Conservation (phyloP, 2,329 filamentous ascomycete species). For the Penicillium fuscoglaucum region DNA sequence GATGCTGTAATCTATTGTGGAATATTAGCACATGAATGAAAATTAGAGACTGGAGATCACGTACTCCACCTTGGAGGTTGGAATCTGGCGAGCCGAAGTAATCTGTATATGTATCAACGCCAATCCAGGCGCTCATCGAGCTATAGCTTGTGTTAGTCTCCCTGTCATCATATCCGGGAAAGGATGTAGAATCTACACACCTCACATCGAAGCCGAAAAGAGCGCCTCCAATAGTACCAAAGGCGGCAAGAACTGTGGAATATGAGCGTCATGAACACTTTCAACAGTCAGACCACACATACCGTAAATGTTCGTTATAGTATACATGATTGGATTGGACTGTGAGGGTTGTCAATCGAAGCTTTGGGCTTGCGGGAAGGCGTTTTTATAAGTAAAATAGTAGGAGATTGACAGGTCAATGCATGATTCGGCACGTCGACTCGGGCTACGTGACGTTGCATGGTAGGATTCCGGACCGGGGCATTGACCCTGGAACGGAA, state of each 20-base stretch:
- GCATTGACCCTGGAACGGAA: constrained; percentile 10
- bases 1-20: constrained; percentile 63
- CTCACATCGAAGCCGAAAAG: constrained; percentile 61
- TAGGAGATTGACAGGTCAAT: constrained; percentile 5
- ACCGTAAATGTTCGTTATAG: constrained; percentile 53
- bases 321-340: constrained; percentile 24
- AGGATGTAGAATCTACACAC: constrained; percentile 49
- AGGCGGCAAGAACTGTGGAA: constrained; percentile 51
- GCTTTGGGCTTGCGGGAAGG: neutral
- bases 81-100: constrained; percentile 54
- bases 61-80: constrained; percentile 39
- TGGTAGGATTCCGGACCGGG: constrained; percentile 14
- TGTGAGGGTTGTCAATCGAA: constrained; percentile 1
- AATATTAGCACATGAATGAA: neutral
- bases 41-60: neutral
- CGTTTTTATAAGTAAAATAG: constrained; percentile 20
- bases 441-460: constrained; percentile 3
- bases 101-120: constrained; percentile 53
- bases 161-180: constrained; percentile 18
- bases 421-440: constrained; percentile 11
- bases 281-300: neutral
- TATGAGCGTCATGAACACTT: neutral
- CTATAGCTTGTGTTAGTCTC: constrained; percentile 17
- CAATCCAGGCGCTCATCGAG: constrained; percentile 49
- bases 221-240: constrained; percentile 58